Percentiles rank a stretch among this genome's conserved stretches.
Evolutionary conservation across 345 rosid genomes (phyloP).

Genomic region (Mangifera indica): DNA sequence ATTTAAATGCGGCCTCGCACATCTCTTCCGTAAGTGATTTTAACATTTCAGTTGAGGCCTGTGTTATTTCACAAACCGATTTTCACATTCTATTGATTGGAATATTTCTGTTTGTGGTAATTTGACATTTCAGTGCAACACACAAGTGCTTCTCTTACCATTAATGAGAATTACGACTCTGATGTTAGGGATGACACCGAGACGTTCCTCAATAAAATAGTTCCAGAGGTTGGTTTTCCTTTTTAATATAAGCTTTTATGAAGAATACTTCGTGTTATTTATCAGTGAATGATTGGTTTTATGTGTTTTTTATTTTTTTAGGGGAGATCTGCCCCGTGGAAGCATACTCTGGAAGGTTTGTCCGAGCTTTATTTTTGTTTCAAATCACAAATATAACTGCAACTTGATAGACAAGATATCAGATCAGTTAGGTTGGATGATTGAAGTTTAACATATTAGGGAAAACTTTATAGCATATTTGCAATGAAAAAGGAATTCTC

Average conservation of each 20-base stretch:
- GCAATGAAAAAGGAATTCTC: background rate
- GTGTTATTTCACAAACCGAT: background rate
- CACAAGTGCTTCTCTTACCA: conserved; percentile 92
- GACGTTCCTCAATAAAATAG: conserved; percentile 86
- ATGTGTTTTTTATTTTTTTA: conserved; percentile 24
- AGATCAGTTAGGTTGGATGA: background rate
- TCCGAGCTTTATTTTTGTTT: background rate
- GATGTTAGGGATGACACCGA: conserved; percentile 93
- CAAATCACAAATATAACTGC: background rate
- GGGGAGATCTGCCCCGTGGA: conserved; percentile 97
- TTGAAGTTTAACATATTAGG: background rate
- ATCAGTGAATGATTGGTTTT: background rate
- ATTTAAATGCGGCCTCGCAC: conserved; percentile 91
- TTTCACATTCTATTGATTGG: background rate
- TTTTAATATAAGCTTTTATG: background rate
- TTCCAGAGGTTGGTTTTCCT: conserved; percentile 70
- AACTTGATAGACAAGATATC: background rate
- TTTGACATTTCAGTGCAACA: conserved; percentile 61
- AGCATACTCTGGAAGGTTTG: conserved; percentile 90
- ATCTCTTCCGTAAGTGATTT: conserved; percentile 64
- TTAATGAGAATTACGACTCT: conserved; percentile 93
- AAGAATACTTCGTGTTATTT: background rate
- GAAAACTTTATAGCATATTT: background rate
- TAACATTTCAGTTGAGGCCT: background rate
- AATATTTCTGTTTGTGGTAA: background rate